Evolutionary conservation across 805 yeast species (phyloP).

Genomic region (Ogataea allantospora): DNA sequence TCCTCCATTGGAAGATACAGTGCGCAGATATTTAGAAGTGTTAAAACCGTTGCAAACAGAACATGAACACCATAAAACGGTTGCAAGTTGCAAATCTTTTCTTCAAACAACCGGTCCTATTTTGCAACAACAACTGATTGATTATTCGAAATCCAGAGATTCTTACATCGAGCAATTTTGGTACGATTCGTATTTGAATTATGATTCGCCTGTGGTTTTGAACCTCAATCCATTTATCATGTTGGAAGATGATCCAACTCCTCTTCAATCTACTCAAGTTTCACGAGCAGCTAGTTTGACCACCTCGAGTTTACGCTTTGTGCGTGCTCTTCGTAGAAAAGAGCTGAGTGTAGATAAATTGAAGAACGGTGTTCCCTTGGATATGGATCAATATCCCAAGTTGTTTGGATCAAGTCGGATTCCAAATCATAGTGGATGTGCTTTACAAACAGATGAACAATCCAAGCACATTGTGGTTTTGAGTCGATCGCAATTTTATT

Average conservation of each 20-base stretch:
- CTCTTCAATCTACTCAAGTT: conserved; percentile 60
- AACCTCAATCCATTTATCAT: conserved; percentile 88
- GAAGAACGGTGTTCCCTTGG: conserved; percentile 60
- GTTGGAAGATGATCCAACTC: conserved; percentile 88
- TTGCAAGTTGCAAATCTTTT: conserved; percentile 55
- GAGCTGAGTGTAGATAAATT: conserved; percentile 71
- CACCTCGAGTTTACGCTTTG: conserved; percentile 72
- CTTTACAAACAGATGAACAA: conserved; percentile 74
- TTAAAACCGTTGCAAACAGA: conserved; percentile 81
- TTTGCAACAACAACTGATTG: conserved; percentile 61
- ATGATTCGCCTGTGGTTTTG: conserved; percentile 88
- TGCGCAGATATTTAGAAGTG: conserved; percentile 61
- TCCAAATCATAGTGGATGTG: conserved; percentile 79
- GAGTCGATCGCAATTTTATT: conserved; percentile 84
- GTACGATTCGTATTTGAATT: conserved; percentile 86
- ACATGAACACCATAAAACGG: conserved; percentile 61
- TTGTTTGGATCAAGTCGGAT: conserved; percentile 86
- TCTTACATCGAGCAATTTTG: conserved; percentile 92
- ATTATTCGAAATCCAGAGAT: conserved; percentile 60
- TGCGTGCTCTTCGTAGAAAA: conserved; percentile 72
- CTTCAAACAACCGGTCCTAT: conserved; percentile 53
- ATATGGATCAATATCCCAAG: conserved; percentile 90
- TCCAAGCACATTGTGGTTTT: conserved; percentile 81
- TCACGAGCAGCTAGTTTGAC: conserved; percentile 80
- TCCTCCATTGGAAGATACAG: conserved; percentile 69